These are phyloP conservation scores for Lepidium didymum DNA, from an alignment of 345 rosid genomes.

Conservation along the genomic window DNA sequence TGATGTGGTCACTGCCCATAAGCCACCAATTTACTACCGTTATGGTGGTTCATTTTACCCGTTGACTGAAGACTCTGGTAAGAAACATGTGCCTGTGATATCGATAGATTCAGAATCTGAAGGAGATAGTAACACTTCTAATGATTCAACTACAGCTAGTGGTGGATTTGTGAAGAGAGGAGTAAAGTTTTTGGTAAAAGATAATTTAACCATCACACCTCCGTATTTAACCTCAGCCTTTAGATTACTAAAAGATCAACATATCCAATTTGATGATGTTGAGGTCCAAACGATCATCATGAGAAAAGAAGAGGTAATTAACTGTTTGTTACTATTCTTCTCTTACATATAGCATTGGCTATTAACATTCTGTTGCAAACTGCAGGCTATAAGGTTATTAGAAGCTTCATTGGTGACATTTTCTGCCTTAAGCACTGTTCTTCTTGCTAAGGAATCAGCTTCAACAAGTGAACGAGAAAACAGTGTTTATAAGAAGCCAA, in stretches of 20 bases:
- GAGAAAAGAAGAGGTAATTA: background rate
- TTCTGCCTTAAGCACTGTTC: background rate
- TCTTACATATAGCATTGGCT: too few relatives aligned
- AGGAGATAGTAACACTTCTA: background rate
- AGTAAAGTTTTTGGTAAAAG: background rate
- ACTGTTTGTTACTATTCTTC: background rate
- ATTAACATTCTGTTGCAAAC: too few relatives aligned
- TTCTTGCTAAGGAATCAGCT: background rate
- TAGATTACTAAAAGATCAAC: background rate
- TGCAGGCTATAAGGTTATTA: background rate
- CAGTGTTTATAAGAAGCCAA: background rate
- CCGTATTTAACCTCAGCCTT: background rate
- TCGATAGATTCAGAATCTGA: background rate
- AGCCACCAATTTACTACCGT: background rate
- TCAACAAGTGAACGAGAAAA: background rate
- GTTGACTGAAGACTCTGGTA: background rate
- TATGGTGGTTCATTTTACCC: background rate
- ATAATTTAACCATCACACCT: background rate
- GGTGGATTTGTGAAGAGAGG: background rate
- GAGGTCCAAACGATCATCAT: background rate
- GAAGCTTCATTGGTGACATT: background rate
- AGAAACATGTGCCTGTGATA: background rate
- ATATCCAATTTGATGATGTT: background rate
- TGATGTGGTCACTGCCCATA: background rate
- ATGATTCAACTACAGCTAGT: background rate